phyloP scores from a whole-genome alignment of 192 early-diverging fungal genomes.

The Spinellus fusiger region DNA sequence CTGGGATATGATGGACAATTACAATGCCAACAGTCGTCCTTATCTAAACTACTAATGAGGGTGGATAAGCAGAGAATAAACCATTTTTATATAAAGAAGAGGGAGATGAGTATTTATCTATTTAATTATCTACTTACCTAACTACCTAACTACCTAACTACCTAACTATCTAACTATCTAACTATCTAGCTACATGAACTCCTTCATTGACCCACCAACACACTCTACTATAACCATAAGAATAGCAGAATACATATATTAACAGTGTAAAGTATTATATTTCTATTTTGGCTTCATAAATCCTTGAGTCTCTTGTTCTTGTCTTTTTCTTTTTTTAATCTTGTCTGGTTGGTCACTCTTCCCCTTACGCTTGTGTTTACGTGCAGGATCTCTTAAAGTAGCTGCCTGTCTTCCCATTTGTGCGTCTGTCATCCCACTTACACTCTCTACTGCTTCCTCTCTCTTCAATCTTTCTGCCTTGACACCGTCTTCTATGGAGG shows the following conservation, averaged over 20 bases:
- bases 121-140: too few relatives aligned
- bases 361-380: neutral
- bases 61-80: neutral
- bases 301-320: neutral
- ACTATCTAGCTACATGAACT: too few relatives aligned
- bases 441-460: conserved; percentile 8
- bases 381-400: neutral
- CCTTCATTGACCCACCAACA: too few relatives aligned
- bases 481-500: neutral
- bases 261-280: too few relatives aligned
- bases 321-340: neutral
- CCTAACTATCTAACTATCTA: too few relatives aligned
- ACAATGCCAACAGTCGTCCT: conserved; percentile 40
- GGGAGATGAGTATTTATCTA: too few relatives aligned
- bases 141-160: too few relatives aligned
- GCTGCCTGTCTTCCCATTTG: neutral
- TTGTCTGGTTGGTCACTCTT: neutral
- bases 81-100: too few relatives aligned
- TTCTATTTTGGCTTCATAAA: conserved; percentile 5
- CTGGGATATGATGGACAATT: conserved; percentile 50
- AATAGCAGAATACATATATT: too few relatives aligned
- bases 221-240: too few relatives aligned
- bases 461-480: neutral
- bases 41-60: conserved; percentile 36
- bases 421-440: conserved; percentile 1